Evolutionary conservation across 352 stramenopile species (phyloP).

Genomic region (Globisporangium perplexum): DNA sequence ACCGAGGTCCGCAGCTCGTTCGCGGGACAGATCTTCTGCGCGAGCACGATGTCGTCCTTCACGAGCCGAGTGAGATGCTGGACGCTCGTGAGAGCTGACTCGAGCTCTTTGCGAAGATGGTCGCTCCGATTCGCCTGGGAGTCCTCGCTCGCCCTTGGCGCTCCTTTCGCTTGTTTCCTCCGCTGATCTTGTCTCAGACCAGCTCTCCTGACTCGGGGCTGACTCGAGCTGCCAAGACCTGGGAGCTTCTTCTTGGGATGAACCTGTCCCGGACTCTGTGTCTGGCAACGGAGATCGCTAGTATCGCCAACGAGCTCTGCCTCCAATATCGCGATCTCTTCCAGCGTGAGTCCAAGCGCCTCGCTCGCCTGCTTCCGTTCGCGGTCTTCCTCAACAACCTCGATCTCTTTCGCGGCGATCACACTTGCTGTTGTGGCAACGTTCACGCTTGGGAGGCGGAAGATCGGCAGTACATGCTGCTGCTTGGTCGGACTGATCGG

Average conservation of each 20-base stretch:
- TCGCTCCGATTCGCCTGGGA: conserved; percentile 10
- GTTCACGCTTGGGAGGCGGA: conserved; percentile 59
- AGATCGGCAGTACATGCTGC: conserved; percentile 62
- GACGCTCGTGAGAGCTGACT: conserved; percentile 46
- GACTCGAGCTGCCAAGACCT: background rate
- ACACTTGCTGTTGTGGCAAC: conserved; percentile 27
- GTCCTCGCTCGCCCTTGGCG: conserved; percentile 3
- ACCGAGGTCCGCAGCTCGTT: conserved; percentile 57
- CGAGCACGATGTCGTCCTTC: conserved; percentile 65
- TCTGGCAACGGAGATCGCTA: background rate
- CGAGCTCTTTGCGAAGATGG: conserved; percentile 45
- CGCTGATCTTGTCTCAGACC: background rate
- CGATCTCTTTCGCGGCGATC: conserved; percentile 34
- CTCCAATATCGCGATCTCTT: conserved; percentile 66
- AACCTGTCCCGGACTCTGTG: background rate
- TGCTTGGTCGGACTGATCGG: conserved; percentile 15
- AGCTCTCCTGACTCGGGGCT: background rate
- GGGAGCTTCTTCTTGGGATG: conserved; percentile 3
- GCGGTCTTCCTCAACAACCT: conserved; percentile 38
- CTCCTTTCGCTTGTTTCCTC: conserved; percentile 2
- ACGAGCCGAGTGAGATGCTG: conserved; percentile 66
- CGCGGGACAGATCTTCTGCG: conserved; percentile 60
- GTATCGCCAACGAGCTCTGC: conserved; percentile 29
- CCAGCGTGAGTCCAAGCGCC: conserved; percentile 47
- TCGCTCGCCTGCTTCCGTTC: conserved; percentile 60